These are phyloP conservation scores for Jackrogersella minutella DNA, from an alignment of 495 filamentous ascomycete species.

Conservation along the genomic window DNA sequence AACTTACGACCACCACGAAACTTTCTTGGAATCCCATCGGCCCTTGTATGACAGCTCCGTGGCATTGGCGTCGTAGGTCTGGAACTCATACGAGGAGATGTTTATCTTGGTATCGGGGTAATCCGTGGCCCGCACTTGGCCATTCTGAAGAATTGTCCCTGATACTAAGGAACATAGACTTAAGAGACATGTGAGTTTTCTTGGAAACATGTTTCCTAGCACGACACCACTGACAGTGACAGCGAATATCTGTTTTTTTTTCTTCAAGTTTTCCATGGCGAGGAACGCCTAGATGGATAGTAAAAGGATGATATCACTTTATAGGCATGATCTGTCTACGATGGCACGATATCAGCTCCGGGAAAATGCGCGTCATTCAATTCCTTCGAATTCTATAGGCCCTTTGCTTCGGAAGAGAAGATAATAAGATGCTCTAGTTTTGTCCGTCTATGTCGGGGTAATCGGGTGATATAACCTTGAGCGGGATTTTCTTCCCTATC, in stretches of 20 bases:
- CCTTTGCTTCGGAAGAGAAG: constrained; percentile 4
- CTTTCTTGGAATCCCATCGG: constrained; percentile 71
- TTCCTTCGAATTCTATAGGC: not conserved
- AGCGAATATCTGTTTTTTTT: not conserved
- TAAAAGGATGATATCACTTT: not conserved
- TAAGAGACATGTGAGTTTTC: constrained; percentile 24
- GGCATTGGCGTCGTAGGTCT: constrained; percentile 62
- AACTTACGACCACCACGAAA: constrained; percentile 71
- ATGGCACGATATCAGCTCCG: not conserved
- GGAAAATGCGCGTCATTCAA: not conserved
- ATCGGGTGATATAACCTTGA: not conserved
- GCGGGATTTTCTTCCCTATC: not conserved
- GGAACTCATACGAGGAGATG: constrained; percentile 47
- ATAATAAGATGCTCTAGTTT: not conserved
- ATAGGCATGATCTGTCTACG: not conserved
- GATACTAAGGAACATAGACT: constrained; percentile 42
- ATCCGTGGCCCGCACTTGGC: constrained; percentile 59
- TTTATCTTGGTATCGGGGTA: constrained; percentile 60
- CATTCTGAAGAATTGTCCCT: constrained; percentile 69
- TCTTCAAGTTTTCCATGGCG: not conserved
- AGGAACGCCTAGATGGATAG: too few species aligned
- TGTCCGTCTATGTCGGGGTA: constrained; percentile 8
- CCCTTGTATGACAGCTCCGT: constrained; percentile 74
- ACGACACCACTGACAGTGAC: not conserved
- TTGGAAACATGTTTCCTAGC: constrained; percentile 19